Conservation (phyloP, 495 filamentous ascomycete species). For the Tetracladium setigerum region DNA sequence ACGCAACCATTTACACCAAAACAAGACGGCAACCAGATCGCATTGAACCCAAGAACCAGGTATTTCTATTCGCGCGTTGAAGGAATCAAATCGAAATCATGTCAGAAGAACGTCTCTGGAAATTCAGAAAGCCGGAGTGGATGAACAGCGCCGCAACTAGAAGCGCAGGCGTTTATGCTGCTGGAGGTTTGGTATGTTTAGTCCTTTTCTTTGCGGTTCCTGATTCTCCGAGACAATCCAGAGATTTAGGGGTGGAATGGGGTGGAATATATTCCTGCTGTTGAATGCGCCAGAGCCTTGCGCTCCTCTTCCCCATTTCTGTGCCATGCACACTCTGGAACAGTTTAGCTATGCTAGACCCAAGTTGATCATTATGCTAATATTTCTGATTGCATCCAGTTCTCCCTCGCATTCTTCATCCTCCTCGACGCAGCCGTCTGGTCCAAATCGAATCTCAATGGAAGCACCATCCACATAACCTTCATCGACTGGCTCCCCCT, state of each 20-base stretch:
- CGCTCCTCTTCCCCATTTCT: neutral
- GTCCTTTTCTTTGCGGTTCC: neutral
- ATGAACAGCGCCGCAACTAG: constrained; percentile 78
- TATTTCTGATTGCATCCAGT: constrained; percentile 42
- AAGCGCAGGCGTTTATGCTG: constrained; percentile 75
- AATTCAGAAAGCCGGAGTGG: constrained; percentile 79
- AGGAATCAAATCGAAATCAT: constrained; percentile 19
- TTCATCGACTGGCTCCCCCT: constrained; percentile 98
- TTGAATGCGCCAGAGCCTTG: neutral
- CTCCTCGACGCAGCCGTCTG: constrained; percentile 87
- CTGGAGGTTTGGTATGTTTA: constrained; percentile 72
- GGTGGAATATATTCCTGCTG: neutral
- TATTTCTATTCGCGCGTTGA: no score
- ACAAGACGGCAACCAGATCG: no score
- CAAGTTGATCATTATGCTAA: constrained; percentile 9
- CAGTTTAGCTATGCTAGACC: neutral
- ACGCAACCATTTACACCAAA: neutral
- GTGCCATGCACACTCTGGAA: neutral
- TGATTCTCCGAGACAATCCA: neutral
- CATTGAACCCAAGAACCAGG: no score
- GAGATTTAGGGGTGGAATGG: neutral
- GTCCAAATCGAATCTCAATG: constrained; percentile 73
- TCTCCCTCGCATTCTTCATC: constrained; percentile 95
- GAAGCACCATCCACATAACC: constrained; percentile 76
- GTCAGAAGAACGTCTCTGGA: constrained; percentile 65